These are phyloP conservation scores for Brassica napus DNA, from an alignment of 345 rosid species.

Conservation along the genomic window Da-Ae NC_063436.1:3644501-3645000, in stretches of 20 bases:
- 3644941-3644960: not conserved
- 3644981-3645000: not conserved
- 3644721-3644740: not conserved
- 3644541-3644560: constrained; percentile 29
- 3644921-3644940: not conserved
- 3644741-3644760: not conserved
- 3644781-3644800: not conserved
- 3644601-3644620: not conserved
- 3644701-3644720: not conserved
- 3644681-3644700: not conserved
- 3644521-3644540: constrained; percentile 29
- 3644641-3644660: not conserved
- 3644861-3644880: not conserved
- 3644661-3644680: not conserved
- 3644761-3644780: not conserved
- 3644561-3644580: constrained; percentile 10
- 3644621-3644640: not conserved
- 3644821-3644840: not conserved
- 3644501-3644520: constrained; percentile 68
- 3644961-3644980: not conserved
- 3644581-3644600: not conserved
- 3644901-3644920: not conserved
- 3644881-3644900: not conserved
- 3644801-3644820: not conserved
- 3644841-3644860: not conserved